These are phyloP conservation scores for Leptographium flavum DNA, from an alignment of 2,329 filamentous ascomycete genomes.

Conservation along the genomic window DNA sequence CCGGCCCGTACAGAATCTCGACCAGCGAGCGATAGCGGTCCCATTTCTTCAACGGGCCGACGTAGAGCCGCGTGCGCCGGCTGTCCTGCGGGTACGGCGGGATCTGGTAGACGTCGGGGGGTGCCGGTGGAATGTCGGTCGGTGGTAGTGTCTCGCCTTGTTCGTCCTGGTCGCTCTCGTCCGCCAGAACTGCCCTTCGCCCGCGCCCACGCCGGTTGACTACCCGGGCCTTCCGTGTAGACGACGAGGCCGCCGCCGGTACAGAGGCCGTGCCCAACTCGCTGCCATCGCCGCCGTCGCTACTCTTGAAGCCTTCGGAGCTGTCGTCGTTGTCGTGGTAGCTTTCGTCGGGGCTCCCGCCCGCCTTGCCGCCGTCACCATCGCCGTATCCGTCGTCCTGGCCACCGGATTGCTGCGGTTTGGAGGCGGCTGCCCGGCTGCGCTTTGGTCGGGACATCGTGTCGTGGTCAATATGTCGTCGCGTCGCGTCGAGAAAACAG, in stretches of 20 bases:
- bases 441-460: not conserved
- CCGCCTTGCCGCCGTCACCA: not conserved
- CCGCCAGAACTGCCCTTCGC: not conserved
- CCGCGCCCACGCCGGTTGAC: not conserved
- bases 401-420: too few relatives aligned
- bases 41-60: slow-evolving; percentile 22
- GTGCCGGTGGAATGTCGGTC: not conserved
- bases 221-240: not conserved
- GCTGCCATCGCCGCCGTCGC: not conserved
- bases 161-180: not conserved
- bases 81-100: slow-evolving; percentile 8
- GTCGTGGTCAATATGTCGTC: not conserved
- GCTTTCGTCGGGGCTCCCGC: not conserved
- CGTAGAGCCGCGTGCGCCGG: slow-evolving; percentile 18
- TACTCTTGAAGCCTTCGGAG: not conserved
- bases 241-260: too few relatives aligned
- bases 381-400: not conserved
- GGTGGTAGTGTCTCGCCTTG: not conserved
- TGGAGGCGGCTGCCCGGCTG: not conserved
- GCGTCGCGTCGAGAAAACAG: too few relatives aligned
- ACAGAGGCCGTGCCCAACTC: not conserved
- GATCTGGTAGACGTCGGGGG: slow-evolving; percentile 3
- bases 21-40: slow-evolving; percentile 21
- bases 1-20: slow-evolving; percentile 28
- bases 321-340: not conserved